phyloP scores from a whole-genome alignment of 2,329 filamentous ascomycete species.

The Chaetomium olivaceum region DNA sequence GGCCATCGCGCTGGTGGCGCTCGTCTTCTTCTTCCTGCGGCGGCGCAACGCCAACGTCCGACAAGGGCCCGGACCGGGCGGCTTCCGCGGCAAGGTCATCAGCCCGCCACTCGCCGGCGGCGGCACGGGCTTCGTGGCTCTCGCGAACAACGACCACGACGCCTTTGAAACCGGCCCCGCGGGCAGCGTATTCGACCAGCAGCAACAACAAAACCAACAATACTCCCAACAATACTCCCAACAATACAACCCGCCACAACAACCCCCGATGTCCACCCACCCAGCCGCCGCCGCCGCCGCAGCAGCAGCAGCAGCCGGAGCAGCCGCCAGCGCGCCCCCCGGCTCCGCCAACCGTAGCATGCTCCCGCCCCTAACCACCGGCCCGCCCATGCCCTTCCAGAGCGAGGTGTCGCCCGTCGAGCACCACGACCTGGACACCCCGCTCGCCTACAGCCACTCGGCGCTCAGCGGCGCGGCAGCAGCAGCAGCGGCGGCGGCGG shows the following conservation, averaged over 20 bases:
- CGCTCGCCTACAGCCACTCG: constrained; percentile 27
- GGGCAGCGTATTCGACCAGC: constrained; percentile 9
- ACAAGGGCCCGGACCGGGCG: constrained; percentile 43
- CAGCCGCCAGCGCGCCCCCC: background rate
- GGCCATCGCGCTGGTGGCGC: constrained; percentile 45
- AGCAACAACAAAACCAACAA: background rate
- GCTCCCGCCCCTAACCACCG: constrained; percentile 21
- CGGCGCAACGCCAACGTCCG: constrained; percentile 47
- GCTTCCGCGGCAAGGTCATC: constrained; percentile 42
- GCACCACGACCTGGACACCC: constrained; percentile 25
- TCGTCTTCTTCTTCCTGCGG: constrained; percentile 48
- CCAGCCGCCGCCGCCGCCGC: background rate
- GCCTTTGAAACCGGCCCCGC: constrained; percentile 35
- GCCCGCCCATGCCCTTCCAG: constrained; percentile 25
- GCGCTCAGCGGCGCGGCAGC: background rate
- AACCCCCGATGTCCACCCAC: background rate
- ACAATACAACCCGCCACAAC: background rate
- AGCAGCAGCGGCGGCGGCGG: background rate
- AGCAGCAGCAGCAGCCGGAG: background rate
- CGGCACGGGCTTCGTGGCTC: constrained; percentile 43
- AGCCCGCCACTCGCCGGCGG: constrained; percentile 36
- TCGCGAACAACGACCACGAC: constrained; percentile 41
- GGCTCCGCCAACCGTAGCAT: constrained; percentile 5
- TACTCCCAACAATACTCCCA: background rate
- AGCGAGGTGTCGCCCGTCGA: constrained; percentile 27